These are phyloP conservation scores for Hevea brasiliensis DNA, from an alignment of 345 rosid genomes.

Conservation along the genomic window DNA sequence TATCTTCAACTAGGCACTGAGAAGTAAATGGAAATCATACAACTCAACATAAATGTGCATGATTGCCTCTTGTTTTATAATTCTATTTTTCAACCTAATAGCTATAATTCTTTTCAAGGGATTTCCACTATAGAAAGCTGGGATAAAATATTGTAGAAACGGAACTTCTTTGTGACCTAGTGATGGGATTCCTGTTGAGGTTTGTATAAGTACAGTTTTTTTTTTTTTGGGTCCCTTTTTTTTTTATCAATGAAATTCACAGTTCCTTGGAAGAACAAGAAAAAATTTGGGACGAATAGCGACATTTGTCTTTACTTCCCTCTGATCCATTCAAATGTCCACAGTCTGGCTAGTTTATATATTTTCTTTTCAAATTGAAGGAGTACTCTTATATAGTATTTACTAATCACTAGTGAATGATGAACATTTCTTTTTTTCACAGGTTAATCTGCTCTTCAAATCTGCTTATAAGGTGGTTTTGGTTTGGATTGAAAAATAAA, in stretches of 20 bases:
- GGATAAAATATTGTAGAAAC: conserved; percentile 7
- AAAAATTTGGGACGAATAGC: no score
- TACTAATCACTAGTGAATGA: no score
- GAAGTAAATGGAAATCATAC: conserved; percentile 40
- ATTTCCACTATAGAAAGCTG: conserved; percentile 17
- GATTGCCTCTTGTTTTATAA: conserved; percentile 25
- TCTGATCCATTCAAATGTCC: no score
- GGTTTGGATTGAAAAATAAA: no score
- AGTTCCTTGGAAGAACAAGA: neutral
- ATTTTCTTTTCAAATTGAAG: no score
- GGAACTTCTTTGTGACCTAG: conserved; percentile 21
- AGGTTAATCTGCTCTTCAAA: no score
- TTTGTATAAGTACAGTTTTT: conserved; percentile 23
- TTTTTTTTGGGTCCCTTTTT: no score
- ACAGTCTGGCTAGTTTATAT: no score
- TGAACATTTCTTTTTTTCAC: no score
- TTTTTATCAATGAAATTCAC: conserved; percentile 12
- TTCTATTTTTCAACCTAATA: neutral
- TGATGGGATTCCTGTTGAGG: conserved; percentile 26
- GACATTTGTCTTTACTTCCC: no score
- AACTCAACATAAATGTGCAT: conserved; percentile 36
- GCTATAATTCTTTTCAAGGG: conserved; percentile 25
- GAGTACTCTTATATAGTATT: no score
- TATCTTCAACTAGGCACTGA: conserved; percentile 96
- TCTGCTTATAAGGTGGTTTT: no score